Evolutionary conservation across 352 stramenopile species (phyloP).

Genomic region (Globisporangium heterothallicum): DNA sequence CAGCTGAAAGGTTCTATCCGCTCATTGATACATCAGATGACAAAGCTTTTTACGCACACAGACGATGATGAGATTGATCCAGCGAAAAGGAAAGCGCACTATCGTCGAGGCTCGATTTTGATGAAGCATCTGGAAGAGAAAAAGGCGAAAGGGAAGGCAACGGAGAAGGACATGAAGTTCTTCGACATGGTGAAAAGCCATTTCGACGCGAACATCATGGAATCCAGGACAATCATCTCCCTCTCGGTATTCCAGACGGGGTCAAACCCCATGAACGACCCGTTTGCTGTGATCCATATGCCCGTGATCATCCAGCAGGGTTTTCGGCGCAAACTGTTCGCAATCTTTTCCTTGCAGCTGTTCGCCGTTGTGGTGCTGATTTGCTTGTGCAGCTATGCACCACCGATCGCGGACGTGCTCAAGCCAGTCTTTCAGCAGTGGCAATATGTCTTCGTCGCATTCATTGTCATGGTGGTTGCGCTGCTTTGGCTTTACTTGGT

Average conservation of each 20-base stretch:
- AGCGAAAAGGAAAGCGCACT: constrained; percentile 37
- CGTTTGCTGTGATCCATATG: constrained; percentile 70
- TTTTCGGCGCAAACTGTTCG: constrained; percentile 70
- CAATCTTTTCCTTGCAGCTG: constrained; percentile 66
- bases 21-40: constrained; percentile 32
- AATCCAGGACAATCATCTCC: constrained; percentile 69
- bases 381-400: constrained; percentile 29
- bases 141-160: constrained; percentile 47
- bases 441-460: constrained; percentile 48
- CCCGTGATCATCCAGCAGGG: constrained; percentile 57
- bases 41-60: constrained; percentile 28
- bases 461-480: constrained; percentile 44
- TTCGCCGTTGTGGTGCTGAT: constrained; percentile 42
- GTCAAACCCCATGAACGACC: constrained; percentile 63
- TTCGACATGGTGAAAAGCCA: constrained; percentile 71
- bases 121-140: constrained; percentile 71
- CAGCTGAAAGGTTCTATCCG: constrained; percentile 21
- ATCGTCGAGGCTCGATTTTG: constrained; percentile 63
- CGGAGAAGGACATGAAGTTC: constrained; percentile 75
- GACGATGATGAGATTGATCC: constrained; percentile 37
- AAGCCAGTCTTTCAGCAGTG: constrained; percentile 32
- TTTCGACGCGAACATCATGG: constrained; percentile 69
- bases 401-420: constrained; percentile 24
- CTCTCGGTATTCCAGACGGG: constrained; percentile 74
- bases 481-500: constrained; percentile 66